A percentile compares a stretch with the other conserved stretches of the same genome.
phyloP scores from a whole-genome alignment of 257 asterid species.

The Forsythia viridissima region DNA sequence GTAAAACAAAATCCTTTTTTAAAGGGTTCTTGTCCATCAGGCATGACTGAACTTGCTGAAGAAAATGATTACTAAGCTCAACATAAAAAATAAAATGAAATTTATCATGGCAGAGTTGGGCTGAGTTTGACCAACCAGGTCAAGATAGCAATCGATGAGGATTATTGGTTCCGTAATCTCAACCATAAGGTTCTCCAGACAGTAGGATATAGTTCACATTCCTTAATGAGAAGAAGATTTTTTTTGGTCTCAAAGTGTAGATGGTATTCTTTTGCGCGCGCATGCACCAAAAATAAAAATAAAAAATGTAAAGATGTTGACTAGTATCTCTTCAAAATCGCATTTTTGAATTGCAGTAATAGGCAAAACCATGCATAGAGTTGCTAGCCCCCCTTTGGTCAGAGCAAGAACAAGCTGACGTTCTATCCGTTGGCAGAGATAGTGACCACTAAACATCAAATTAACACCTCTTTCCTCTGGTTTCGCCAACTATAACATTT shows the following conservation, averaged over 20 bases:
- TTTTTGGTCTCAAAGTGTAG: background rate
- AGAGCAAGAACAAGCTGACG: background rate
- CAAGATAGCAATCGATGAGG: conserved; percentile 11
- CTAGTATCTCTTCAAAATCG: background rate
- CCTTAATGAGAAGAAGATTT: background rate
- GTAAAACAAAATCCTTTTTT: conserved; percentile 19
- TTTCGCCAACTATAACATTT: background rate
- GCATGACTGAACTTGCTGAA: background rate
- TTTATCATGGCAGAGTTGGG: background rate
- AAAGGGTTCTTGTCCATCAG: conserved; percentile 11
- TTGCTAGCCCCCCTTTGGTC: background rate
- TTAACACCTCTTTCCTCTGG: background rate
- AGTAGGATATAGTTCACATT: background rate
- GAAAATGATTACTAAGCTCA: background rate
- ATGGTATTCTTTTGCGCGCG: background rate
- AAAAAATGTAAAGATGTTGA: background rate
- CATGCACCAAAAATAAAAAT: background rate
- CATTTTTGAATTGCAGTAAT: background rate
- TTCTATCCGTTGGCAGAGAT: background rate
- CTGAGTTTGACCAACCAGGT: background rate
- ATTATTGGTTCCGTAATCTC: background rate
- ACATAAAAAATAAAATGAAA: background rate
- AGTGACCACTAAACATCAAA: background rate
- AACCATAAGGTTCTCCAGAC: conserved; percentile 1
- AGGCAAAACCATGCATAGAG: background rate